These are phyloP conservation scores for Aspergillus vadensis DNA, from an alignment of 2,329 filamentous ascomycete genomes.

Conservation along the genomic window DNA sequence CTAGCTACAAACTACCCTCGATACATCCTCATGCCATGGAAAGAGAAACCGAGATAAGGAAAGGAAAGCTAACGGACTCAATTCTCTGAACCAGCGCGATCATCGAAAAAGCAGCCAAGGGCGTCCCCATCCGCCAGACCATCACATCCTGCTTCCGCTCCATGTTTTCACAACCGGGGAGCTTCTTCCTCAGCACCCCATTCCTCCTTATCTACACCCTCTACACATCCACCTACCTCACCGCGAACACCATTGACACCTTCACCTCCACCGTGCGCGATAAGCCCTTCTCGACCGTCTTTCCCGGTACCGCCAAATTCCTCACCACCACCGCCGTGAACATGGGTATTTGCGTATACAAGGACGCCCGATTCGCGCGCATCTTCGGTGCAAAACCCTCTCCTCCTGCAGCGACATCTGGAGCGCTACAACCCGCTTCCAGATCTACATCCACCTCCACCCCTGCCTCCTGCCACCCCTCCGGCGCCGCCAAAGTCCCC, in stretches of 20 bases:
- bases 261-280: conserved; percentile 64
- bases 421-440: conserved; percentile 1
- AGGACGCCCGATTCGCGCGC: conserved; percentile 81
- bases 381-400: conserved; percentile 68
- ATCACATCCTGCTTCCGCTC: conserved; percentile 43
- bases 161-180: conserved; percentile 43
- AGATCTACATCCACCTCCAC: conserved; percentile 16
- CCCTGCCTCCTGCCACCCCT: conserved; percentile 22
- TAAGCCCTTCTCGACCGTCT: conserved; percentile 61
- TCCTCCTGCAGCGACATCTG: conserved; percentile 44
- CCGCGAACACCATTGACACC: conserved; percentile 86
- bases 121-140: conserved; percentile 45
- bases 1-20: too few species aligned
- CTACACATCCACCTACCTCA: conserved; percentile 87
- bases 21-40: too few species aligned
- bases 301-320: conserved; percentile 78
- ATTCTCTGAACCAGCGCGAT: conserved; percentile 41
- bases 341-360: conserved; percentile 82
- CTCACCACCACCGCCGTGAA: conserved; percentile 78
- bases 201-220: conserved; percentile 58
- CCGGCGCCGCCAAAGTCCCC: conserved; percentile 56
- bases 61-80: neutral
- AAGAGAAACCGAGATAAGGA: too few species aligned
- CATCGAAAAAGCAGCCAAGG: conserved; percentile 53
- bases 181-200: conserved; percentile 51